Evolutionary conservation across 108 stramenopile genomes (phyloP), one percentile per base, ranked within the genome.

Genomic region (Aurantiochytrium sp.): DNA sequence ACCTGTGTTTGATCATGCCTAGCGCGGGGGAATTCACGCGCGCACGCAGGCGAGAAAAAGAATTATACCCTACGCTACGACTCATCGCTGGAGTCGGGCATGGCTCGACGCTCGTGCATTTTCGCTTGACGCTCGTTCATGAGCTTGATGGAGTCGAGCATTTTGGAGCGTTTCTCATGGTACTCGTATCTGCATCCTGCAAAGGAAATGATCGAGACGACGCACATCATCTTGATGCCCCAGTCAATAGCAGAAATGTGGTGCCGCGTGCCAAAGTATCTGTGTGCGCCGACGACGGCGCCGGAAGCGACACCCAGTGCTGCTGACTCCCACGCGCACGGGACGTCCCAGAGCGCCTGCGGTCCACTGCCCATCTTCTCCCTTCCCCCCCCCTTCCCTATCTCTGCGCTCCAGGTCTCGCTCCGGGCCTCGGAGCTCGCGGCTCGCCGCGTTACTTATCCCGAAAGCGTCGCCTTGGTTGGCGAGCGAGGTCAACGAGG

Each of bases 141-240:
- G 6, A 12, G 49, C 76, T 83, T 47, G 49, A 83, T 83, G 49
- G 76, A 83, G 5, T 47, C 76, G 49, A 47, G 76, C 76, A 83
- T 53, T 28, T 83, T 43, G 49, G 8, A 12, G 10, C 51, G 76
- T 23, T 47, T 53, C n/a, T 53, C 51, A 45, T 83, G 51, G 51
- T 83, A 83, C 43, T 6, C 23, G 25, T 83, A 53, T 45, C 76
- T 47, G 51, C 76, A 83, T 18, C 45, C 76, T 45, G 49, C 76
- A 28, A 83, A 83, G 51, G 49, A 53, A 19, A 53, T 53, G 23
- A 83, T 23, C 45, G 76, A 83, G 28, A 53, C 45, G 43, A 83
- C 76, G 51, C 76, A 83, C 19, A 83, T 43, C 76, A 83, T 83
- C 2, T 83, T 83, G 51, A 83, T 83, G 51, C 76, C 76, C 76